A percentile compares a stretch with the other conserved stretches of the same genome.
These are phyloP conservation scores for Chrysopogon serrulatus DNA, from an alignment of 176 grass and related monocot genomes.

Conservation along the genomic window DNA sequence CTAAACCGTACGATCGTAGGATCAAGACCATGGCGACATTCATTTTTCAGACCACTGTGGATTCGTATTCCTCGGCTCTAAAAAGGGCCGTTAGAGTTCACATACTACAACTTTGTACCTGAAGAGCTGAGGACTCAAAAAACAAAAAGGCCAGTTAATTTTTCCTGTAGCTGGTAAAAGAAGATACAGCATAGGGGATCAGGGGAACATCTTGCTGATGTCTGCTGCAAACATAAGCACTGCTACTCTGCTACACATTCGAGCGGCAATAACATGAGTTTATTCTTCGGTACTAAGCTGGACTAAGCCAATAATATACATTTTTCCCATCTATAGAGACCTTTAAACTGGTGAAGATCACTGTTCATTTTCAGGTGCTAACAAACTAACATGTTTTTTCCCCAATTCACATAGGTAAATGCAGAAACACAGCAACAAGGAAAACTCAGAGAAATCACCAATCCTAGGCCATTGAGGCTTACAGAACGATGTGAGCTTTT, in stretches of 20 bases:
- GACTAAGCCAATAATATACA: neutral
- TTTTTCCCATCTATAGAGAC: too few species aligned
- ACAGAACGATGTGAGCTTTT: too few species aligned
- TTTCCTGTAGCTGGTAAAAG: neutral
- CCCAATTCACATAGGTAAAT: too few species aligned
- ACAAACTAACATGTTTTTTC: too few species aligned
- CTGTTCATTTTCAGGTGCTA: too few species aligned
- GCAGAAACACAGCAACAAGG: too few species aligned
- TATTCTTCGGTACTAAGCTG: neutral
- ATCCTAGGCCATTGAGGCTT: too few species aligned
- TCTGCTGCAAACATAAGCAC: neutral
- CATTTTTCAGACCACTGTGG: neutral
- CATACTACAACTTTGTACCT: too few species aligned
- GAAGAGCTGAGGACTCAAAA: too few species aligned
- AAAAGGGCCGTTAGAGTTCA: neutral
- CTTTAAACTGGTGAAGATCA: too few species aligned
- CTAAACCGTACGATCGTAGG: neutral
- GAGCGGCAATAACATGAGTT: neutral
- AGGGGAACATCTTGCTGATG: neutral
- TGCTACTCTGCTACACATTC: neutral
- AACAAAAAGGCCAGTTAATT: neutral
- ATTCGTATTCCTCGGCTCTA: neutral
- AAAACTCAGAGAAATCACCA: too few species aligned
- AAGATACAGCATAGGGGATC: neutral
- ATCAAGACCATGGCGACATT: neutral